Conservation (phyloP, 768 basidiomycete species). For the Boletus tylopilopsis region DNA sequence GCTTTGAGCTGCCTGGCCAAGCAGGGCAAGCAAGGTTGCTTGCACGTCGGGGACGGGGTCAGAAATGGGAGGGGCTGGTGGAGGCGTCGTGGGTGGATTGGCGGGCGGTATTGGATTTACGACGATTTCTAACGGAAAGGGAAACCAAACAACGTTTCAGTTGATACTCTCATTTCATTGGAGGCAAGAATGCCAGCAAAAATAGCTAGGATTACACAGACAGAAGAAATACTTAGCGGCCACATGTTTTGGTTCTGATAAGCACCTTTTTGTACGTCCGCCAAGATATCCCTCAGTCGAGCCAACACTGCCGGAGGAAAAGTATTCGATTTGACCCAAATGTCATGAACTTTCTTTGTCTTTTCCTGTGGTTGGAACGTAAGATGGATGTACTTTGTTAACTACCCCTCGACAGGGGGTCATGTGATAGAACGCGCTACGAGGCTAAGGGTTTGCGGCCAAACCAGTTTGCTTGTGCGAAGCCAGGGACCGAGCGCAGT, state of each 20-base stretch:
- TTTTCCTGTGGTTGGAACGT: conserved; percentile 74
- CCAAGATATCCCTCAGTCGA: conserved; percentile 67
- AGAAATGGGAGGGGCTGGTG: conserved; percentile 14
- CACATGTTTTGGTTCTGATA: conserved; percentile 59
- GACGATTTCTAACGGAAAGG: conserved; percentile 56
- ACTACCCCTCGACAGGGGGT: conserved; percentile 34
- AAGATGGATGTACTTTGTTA: conserved; percentile 35
- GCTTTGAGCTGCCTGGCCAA: conserved; percentile 58
- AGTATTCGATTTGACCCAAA: conserved; percentile 90
- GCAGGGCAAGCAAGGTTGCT: conserved; percentile 62
- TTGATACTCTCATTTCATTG: conserved; percentile 55
- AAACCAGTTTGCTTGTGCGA: conserved; percentile 6
- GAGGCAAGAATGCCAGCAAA: conserved; percentile 37
- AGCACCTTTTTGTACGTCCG: conserved; percentile 81
- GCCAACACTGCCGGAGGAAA: conserved; percentile 77
- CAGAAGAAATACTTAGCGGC: conserved; percentile 79
- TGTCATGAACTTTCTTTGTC: conserved; percentile 94
- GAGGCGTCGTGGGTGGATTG: conserved; percentile 37
- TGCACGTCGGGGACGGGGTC: conserved; percentile 40
- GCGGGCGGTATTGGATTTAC: conserved; percentile 35
- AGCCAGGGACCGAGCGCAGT: conserved; percentile 4
- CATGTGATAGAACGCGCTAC: conserved; percentile 30
- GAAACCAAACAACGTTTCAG: conserved; percentile 57
- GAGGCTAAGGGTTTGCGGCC: conserved; percentile 2
- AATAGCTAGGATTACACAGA: conserved; percentile 66